Conservation (phyloP, 805 yeast genomes). For the Candida broadrunensis region DNA sequence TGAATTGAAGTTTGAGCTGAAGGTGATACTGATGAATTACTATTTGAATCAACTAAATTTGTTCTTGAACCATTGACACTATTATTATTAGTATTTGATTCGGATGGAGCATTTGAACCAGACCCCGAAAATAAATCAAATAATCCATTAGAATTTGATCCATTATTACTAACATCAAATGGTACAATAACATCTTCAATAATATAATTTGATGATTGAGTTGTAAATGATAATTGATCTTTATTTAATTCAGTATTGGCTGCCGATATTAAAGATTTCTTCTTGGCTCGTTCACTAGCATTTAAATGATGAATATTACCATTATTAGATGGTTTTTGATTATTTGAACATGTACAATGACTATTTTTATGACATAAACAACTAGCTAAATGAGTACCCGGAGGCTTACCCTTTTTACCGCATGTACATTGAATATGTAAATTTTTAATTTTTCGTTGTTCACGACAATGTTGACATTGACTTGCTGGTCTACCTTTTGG, state of each 20-base stretch:
- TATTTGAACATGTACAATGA: conserved; percentile 39
- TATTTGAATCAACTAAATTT: neutral
- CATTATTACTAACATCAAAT: conserved; percentile 19
- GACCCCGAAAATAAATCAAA: conserved; percentile 23
- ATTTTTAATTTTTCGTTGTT: conserved; percentile 63
- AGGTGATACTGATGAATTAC: conserved; percentile 1
- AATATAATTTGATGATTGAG: conserved; percentile 13
- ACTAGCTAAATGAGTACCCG: conserved; percentile 33
- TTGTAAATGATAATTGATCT: conserved; percentile 1
- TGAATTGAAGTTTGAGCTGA: neutral
- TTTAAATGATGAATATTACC: conserved; percentile 12
- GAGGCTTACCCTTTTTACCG: conserved; percentile 48
- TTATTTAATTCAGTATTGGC: conserved; percentile 8
- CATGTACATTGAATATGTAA: conserved; percentile 72
- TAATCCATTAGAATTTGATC: conserved; percentile 14
- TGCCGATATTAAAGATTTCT: conserved; percentile 10
- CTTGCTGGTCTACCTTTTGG: conserved; percentile 96
- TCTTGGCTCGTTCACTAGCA: conserved; percentile 12
- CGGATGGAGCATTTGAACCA: neutral
- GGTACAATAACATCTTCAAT: conserved; percentile 30
- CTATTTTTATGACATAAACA: conserved; percentile 38
- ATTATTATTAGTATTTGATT: neutral
- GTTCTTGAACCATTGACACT: neutral
- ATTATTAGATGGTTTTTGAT: conserved; percentile 10
- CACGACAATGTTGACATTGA: conserved; percentile 85